phyloP scores from a whole-genome alignment of 768 basidiomycete genomes.

The Ramaria sp. region DNA sequence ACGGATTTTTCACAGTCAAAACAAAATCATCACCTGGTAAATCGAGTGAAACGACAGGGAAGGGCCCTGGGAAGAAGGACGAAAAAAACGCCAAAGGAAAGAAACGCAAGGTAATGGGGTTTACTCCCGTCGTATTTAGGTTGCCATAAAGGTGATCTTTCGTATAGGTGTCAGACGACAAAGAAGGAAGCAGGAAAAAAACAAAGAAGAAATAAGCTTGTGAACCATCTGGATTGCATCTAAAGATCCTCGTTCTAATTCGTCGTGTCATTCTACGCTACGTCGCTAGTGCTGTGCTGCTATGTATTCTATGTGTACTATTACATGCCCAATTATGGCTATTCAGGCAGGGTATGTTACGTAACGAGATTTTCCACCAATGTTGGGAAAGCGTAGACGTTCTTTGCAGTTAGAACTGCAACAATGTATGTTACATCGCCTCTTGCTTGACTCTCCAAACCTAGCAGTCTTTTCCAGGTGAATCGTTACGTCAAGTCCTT shows the following conservation, averaged over 20 bases:
- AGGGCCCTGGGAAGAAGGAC: conserved; percentile 14
- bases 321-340: too few relatives aligned
- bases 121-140: neutral
- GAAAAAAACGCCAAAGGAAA: conserved; percentile 22
- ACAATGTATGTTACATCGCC: neutral
- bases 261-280: too few relatives aligned
- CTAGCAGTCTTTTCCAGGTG: neutral
- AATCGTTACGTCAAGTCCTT: conserved; percentile 16
- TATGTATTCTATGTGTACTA: neutral
- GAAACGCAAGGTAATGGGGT: conserved; percentile 41
- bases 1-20: conserved; percentile 86
- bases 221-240: too few relatives aligned
- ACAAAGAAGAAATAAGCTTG: conserved; percentile 28
- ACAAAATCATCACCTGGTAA: conserved; percentile 43
- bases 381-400: conserved; percentile 5
- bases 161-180: conserved; percentile 21
- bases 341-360: too few relatives aligned
- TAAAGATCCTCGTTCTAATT: too few relatives aligned
- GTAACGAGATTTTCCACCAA: neutral
- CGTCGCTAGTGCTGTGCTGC: too few relatives aligned
- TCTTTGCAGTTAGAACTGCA: neutral
- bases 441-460: neutral
- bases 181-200: conserved; percentile 28
- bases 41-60: conserved; percentile 20
- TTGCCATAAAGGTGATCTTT: conserved; percentile 7